Percentiles rank a stretch among this genome's conserved stretches.
phyloP scores from a whole-genome alignment of 129 eudicot species.

The Helianthus annuus region HanXRQr2.0-SUNRISE NC_035439.2:131533769-131534268 shows the following conservation, averaged over 20 bases:
- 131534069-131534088: too few species aligned
- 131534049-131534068: too few species aligned
- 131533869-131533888: background rate
- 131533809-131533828: too few species aligned
- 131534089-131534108: too few species aligned
- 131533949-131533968: background rate
- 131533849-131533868: slow-evolving; percentile 10
- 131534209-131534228: slow-evolving; percentile 30
- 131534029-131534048: too few species aligned
- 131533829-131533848: too few species aligned
- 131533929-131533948: background rate
- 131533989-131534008: too few species aligned
- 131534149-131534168: slow-evolving; percentile 20
- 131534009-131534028: too few species aligned
- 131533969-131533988: background rate
- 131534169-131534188: slow-evolving; percentile 22
- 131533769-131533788: slow-evolving; percentile 8
- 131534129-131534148: background rate
- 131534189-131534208: slow-evolving; percentile 19
- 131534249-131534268: slow-evolving; percentile 24
- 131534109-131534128: background rate
- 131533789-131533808: background rate
- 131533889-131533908: background rate
- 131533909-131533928: background rate
- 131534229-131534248: slow-evolving; percentile 9